Percentiles rank a stretch among this genome's conserved stretches.
Conservation (phyloP, 176 grass and related monocot species). For the Eragrostis curvula region DNA sequence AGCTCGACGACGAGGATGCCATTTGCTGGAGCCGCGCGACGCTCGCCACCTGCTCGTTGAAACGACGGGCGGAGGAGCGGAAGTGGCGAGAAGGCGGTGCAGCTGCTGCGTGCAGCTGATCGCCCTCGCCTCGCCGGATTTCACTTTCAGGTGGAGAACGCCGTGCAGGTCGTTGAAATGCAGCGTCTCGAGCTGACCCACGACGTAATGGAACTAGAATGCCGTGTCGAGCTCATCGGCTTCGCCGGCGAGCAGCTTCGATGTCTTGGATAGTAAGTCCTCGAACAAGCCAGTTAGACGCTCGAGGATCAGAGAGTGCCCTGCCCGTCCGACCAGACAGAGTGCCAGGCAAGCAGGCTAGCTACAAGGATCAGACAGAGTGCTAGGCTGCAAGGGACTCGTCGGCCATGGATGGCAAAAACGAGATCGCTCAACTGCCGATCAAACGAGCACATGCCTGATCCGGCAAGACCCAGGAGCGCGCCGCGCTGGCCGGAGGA, state of each 20-base stretch:
- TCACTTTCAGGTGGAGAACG: background rate
- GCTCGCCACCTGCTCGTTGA: background rate
- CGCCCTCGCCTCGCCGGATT: constrained; percentile 33
- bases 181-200: background rate
- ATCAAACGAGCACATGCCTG: no score
- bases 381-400: no score
- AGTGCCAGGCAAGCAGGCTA: no score
- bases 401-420: no score
- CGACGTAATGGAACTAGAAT: constrained; percentile 8
- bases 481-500: no score
- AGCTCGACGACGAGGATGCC: background rate
- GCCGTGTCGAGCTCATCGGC: background rate
- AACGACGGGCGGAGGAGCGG: background rate
- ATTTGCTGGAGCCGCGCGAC: constrained; percentile 11
- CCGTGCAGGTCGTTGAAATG: constrained; percentile 8
- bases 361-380: no score
- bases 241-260: background rate
- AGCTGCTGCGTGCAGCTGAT: constrained; percentile 15
- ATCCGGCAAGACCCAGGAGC: no score
- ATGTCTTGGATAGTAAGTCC: background rate
- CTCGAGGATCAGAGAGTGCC: no score
- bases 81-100: constrained; percentile 19
- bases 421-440: no score
- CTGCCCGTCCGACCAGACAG: no score
- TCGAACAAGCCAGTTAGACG: no score